Evolutionary conservation across 352 stramenopile species (phyloP).

Genomic region (Blastocystis sp.): DNA sequence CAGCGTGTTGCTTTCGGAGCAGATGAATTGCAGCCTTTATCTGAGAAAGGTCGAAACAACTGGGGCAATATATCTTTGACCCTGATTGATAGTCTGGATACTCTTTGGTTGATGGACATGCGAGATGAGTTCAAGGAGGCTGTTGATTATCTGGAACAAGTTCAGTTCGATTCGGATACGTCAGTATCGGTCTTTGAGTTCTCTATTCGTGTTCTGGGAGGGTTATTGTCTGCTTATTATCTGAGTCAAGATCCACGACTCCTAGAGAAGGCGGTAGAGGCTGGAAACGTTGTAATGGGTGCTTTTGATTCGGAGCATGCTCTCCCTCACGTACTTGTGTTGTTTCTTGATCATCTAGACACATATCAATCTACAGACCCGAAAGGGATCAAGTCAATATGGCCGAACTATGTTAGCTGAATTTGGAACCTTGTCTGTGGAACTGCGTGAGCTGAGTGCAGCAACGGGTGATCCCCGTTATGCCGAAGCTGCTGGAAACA

Average conservation of each 20-base stretch:
- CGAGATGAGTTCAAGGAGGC: constrained; percentile 82
- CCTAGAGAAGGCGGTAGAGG: constrained; percentile 81
- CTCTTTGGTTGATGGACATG: constrained; percentile 89
- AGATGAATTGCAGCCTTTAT: constrained; percentile 84
- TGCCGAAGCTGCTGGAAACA: constrained; percentile 67
- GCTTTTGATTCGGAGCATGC: constrained; percentile 74
- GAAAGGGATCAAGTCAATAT: not conserved
- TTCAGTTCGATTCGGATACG: constrained; percentile 69
- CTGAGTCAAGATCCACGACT: constrained; percentile 71
- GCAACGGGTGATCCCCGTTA: constrained; percentile 75
- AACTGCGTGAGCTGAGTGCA: constrained; percentile 73
- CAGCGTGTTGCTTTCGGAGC: constrained; percentile 83
- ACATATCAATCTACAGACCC: constrained; percentile 65
- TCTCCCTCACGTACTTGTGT: constrained; percentile 78
- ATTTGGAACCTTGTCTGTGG: constrained; percentile 76
- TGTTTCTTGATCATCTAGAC: constrained; percentile 77
- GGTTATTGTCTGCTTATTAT: constrained; percentile 87
- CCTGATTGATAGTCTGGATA: constrained; percentile 87
- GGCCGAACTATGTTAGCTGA: constrained; percentile 69
- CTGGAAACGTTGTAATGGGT: constrained; percentile 79
- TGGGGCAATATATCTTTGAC: constrained; percentile 82
- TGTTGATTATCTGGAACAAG: constrained; percentile 75
- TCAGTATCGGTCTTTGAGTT: constrained; percentile 92
- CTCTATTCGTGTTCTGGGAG: constrained; percentile 91
- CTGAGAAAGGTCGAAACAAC: constrained; percentile 70